Evolutionary conservation across 164 flowering plant species (phyloP).

Genomic region (Houttuynia cordata): DNA sequence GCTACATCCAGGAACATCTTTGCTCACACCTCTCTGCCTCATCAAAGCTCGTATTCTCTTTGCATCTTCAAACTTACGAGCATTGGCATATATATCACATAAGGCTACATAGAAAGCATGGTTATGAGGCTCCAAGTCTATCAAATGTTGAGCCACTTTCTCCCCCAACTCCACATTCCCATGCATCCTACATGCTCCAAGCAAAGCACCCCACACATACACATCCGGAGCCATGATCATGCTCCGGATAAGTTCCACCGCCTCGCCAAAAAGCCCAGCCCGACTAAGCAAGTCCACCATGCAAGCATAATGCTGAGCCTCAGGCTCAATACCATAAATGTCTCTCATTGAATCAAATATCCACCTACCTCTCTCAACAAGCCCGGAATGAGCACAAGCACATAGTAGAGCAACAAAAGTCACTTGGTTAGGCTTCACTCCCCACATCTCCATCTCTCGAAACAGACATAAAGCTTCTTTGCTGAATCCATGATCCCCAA

Average conservation of each 20-base stretch:
- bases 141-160: slow-evolving; percentile 12
- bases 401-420: slow-evolving; percentile 10
- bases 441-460: slow-evolving; percentile 6
- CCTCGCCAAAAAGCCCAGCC: slow-evolving; percentile 11
- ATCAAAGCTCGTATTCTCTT: slow-evolving; percentile 19
- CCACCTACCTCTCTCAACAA: slow-evolving; percentile 7
- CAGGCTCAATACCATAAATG: slow-evolving; percentile 8
- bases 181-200: slow-evolving; percentile 35
- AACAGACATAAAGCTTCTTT: slow-evolving; percentile 9
- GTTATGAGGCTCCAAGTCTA: slow-evolving; percentile 23
- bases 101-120: slow-evolving; percentile 32
- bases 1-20: slow-evolving; percentile 34
- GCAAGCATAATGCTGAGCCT: slow-evolving; percentile 12
- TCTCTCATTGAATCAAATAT: slow-evolving; percentile 8
- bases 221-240: slow-evolving; percentile 30
- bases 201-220: slow-evolving; percentile 28
- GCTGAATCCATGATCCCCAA: slow-evolving; percentile 11
- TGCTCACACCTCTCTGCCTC: slow-evolving; percentile 23
- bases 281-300: slow-evolving; percentile 14
- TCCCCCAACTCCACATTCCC: slow-evolving; percentile 31
- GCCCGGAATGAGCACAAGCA: slow-evolving; percentile 14
- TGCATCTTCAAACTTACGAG: slow-evolving; percentile 28
- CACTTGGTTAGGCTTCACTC: slow-evolving; percentile 9
- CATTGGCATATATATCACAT: slow-evolving; percentile 31
- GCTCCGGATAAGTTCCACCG: slow-evolving; percentile 13